Evolutionary conservation across 805 yeast species (phyloP), one percentile per base, ranked within the genome.

Genomic region (Saccharomyces paradoxus): DNA sequence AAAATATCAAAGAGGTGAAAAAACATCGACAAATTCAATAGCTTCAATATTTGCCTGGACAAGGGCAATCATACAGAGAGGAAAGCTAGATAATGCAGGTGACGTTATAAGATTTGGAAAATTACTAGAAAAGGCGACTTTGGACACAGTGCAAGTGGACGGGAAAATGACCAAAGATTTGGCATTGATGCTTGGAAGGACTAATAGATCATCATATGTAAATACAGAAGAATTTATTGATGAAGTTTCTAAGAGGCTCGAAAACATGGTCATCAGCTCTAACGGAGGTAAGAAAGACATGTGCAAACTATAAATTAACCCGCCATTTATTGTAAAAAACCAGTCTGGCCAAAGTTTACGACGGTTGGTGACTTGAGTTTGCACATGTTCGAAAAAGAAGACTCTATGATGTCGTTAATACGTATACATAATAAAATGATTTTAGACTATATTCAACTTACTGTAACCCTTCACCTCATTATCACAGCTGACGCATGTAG

Each of bases 41-140:
- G 94, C 94, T 4, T 84, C 90, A 21, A 87, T 87, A 56, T 87
- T 86, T 63, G 94, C 94, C 30, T 87, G 94, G 94, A 70, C 90
- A n/a, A 80, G 91, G 73, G 94, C 92, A 67, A 71, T 87, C 53
- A 82, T 83, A 58, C 89, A 86, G 71, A 84, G 94, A 79, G 94
- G 92, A 64, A 82, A 78, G 67, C 74, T 87, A 60, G 94, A 87
- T 68, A 71, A 70, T 41, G 86, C 90, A 27, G 86, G 85, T 31
- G 88, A 82, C 2, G 89, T 86, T 52, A 80, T 83, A 49, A 72
- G 77, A 50, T 87, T 87, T 66, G 90, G 87, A 46, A 73, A 82
- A 58, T 68, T 72, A 48, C 76, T 87, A 60, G 94, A 87, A 71
- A 67, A 77, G 55, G 84, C 86, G 50, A 86, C 87, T 52, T 65